Base-by-base conservation (phyloP, 1,284 basidiomycete species). In the Ceratobasidium sp. region DNA sequence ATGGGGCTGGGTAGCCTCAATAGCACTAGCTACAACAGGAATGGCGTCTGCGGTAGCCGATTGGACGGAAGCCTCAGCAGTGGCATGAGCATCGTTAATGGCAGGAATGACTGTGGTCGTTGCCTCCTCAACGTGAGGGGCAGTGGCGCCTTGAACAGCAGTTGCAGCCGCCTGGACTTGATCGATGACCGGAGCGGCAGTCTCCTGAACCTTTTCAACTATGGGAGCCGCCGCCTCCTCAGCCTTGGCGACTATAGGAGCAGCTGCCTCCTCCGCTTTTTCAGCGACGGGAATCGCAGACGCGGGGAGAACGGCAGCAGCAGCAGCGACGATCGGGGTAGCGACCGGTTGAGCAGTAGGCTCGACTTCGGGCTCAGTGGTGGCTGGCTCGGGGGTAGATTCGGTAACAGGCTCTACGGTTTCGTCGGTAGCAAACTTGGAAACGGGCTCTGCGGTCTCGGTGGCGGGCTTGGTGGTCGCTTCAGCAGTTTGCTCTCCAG, bases 41-140 rank as follows among this genome's bases (percentile, higher is more conserved):
- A 36, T 36, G 33, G 33, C 33, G 11, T 36, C 33, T 11, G 33
- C 33, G 11, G 58, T 60, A 19, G 58, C 58, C 36, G 56, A 58
- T 30, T 58, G 56, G n/a, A 58, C 33, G 2, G 56, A 44, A 41
- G 58, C 49, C 2, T 47, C 19, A 30, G 36, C 58, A 19, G 25
- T 50, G 36, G 58, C 58, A 46, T 60, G 58, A 29, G 58, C 46
- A 46, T 60, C 58, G 46, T 60, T 60, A 46, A 60, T 30, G 21
- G 60, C 60, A 41, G 60, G 60, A 23, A 64, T 64, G 16, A 36
- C 49, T 11, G 60, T 64, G 8, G 47, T 42, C 60, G 36, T 64
- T 27, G 60, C 49, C 16, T 53, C 2, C n/a, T 64, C 60, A 27
- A 64, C 60, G 27, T 64, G 49, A 27, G 60, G 49, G 13, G 60